Conservation (phyloP, 495 filamentous ascomycete genomes). For the Neurospora sp. region DNA sequence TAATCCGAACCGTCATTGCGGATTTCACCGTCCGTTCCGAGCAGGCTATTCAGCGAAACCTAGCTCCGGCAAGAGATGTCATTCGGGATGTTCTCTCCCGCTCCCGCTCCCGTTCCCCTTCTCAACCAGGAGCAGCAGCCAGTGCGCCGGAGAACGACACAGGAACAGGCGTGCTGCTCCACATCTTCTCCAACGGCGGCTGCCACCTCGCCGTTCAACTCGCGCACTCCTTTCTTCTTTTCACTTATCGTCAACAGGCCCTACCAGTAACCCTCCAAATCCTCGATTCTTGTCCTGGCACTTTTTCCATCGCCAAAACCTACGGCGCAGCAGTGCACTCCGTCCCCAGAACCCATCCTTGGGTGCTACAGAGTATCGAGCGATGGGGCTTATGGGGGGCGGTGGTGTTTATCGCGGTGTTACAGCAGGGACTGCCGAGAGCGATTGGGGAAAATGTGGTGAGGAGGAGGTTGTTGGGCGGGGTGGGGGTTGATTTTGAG, state of each 20-base stretch:
- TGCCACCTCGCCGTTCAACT: constrained; percentile 21
- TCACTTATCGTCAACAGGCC: constrained; percentile 7
- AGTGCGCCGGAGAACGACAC: no score
- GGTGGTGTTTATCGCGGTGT: constrained; percentile 7
- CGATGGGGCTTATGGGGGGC: background rate
- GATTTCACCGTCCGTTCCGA: constrained; percentile 11
- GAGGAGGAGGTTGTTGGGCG: constrained; percentile 11
- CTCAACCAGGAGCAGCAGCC: no score
- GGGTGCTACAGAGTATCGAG: background rate
- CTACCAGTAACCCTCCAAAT: constrained; percentile 11
- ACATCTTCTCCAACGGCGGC: constrained; percentile 38
- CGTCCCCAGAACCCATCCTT: background rate
- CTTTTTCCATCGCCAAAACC: background rate
- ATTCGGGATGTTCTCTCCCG: background rate
- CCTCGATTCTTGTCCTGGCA: constrained; percentile 28
- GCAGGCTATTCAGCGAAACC: background rate
- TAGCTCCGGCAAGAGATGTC: background rate
- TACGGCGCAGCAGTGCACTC: background rate
- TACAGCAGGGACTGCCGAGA: constrained; percentile 14
- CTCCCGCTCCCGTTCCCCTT: no score
- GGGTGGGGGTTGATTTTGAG: constrained; percentile 11
- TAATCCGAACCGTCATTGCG: constrained; percentile 16
- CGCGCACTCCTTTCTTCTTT: constrained; percentile 14
- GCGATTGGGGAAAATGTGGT: constrained; percentile 11
- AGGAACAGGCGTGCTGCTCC: constrained; percentile 17